Evolutionary conservation across 1,284 basidiomycete species (phyloP).

Genomic region (Ganoderma lingzhi): DNA sequence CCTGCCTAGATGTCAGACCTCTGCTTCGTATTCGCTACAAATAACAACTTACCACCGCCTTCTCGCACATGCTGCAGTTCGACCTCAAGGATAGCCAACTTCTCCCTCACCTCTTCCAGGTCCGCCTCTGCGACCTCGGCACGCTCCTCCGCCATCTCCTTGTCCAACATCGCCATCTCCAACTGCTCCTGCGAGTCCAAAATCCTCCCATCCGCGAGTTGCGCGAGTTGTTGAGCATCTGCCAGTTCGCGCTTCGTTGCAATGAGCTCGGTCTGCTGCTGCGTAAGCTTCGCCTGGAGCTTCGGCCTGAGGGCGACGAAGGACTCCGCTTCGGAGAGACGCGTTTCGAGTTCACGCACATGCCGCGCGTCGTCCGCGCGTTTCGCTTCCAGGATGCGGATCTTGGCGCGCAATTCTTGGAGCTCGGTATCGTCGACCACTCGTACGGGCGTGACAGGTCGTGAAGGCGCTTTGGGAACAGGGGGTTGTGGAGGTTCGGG

Average conservation of each 20-base stretch:
- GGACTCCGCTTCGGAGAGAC: constrained; percentile 84
- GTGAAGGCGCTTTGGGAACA: constrained; percentile 29
- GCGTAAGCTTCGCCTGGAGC: constrained; percentile 86
- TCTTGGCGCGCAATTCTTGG: constrained; percentile 86
- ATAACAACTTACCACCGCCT: constrained; percentile 48
- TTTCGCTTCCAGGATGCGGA: constrained; percentile 87
- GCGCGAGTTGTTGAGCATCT: constrained; percentile 71
- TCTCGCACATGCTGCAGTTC: constrained; percentile 84
- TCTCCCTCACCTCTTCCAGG: constrained; percentile 81
- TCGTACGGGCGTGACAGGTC: constrained; percentile 34
- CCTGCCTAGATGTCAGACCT: constrained; percentile 15
- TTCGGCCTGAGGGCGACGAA: constrained; percentile 90
- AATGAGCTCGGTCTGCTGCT: constrained; percentile 81
- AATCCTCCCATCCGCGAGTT: constrained; percentile 66
- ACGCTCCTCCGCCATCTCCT: constrained; percentile 96
- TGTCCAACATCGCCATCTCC: constrained; percentile 95
- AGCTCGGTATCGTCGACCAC: constrained; percentile 63
- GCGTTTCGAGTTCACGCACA: constrained; percentile 86
- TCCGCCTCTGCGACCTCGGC: constrained; percentile 85
- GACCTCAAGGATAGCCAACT: constrained; percentile 82
- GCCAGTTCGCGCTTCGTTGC: constrained; percentile 72
- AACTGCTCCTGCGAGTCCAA: constrained; percentile 87
- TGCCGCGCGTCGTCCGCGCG: constrained; percentile 87
- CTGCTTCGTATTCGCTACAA: neutral
- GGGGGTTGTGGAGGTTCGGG: constrained; percentile 16